Base-by-base conservation (phyloP, 805 yeast species). In the Candida ulmi region DNA sequence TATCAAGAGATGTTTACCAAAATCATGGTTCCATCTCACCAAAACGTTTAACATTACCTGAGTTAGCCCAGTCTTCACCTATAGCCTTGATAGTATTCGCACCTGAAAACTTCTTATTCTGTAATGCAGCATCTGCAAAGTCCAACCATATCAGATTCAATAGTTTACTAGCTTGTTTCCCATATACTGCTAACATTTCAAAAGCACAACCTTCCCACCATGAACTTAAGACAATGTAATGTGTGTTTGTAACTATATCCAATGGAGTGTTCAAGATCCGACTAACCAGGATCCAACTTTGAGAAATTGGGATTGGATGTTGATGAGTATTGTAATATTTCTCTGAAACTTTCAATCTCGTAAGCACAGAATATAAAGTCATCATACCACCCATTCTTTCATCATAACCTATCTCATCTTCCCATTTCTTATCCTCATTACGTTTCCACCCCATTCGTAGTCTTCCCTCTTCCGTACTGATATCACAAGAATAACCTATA, bases 161-260 rank as follows among this genome's bases (percentile, higher is more conserved):
- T 23, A 88, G 39, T 57, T 93, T 93, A 5, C 33, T 40, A 3
- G 77, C 93, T 63, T 91, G 98, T 5, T 46, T 60, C 0, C 90
- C 88, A 58, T 79, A 91, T 1, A 69, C 71, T 9, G 55, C 53
- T 8, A 70, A 38, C 40, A 91, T 75, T 31, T 77, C 68, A 8
- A 50, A 45, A 0, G 85, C 90, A 36, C 83, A 70, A 5, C 88
- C 78, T 48, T 93, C 98, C 95, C 97, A 88, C 97, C 97, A 90
- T 26, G 83, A 76, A 2, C 87, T 81, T 4, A 80, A 71, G 2
- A 83, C 74, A 0, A 78, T 68, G 54, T 71, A 90, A 57, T 90
- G 95, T 1, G 83, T 73, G 47, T 86, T 82, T 0, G 77, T 66
- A 11, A 88, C 54, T 12, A 73, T 57, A 0, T 65, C 63, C 3